Conservation (phyloP, 2,329 filamentous ascomycete species). For the Arthroderma sp. region DNA sequence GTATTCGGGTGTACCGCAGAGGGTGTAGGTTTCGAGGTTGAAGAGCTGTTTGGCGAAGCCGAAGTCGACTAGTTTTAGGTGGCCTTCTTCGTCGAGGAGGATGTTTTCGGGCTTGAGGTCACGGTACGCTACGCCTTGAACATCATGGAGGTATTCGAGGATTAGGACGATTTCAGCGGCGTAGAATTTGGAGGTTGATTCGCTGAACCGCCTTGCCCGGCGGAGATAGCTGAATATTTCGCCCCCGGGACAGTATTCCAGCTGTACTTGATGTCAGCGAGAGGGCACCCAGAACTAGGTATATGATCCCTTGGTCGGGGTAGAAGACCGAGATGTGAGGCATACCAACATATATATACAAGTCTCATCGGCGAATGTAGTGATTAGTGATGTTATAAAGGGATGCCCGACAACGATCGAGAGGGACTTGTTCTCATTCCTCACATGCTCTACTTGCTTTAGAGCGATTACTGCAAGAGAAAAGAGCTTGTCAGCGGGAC, state of each 20-base stretch:
- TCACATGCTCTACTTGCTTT: constrained; percentile 56
- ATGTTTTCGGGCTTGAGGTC: constrained; percentile 57
- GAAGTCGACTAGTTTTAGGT: constrained; percentile 54
- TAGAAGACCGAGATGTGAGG: not conserved
- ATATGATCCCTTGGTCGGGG: not conserved
- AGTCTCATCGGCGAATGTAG: constrained; percentile 51
- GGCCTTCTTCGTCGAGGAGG: constrained; percentile 50
- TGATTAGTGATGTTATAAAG: constrained; percentile 52
- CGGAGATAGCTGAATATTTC: constrained; percentile 55
- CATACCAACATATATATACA: constrained; percentile 42
- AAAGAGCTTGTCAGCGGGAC: not conserved
- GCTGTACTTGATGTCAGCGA: constrained; percentile 21
- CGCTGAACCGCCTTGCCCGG: constrained; percentile 48
- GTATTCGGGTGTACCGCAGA: constrained; percentile 55
- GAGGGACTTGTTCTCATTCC: constrained; percentile 52
- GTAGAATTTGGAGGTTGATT: constrained; percentile 50
- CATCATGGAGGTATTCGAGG: constrained; percentile 50
- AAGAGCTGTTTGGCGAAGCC: constrained; percentile 54
- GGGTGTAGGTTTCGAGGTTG: constrained; percentile 47
- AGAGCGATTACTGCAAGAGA: constrained; percentile 38
- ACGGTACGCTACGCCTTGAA: constrained; percentile 51
- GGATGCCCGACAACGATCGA: constrained; percentile 50
- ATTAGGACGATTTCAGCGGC: constrained; percentile 54
- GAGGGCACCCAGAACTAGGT: not conserved
- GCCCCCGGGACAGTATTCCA: constrained; percentile 55